A percentile compares a stretch with the other conserved stretches of the same genome.
These are phyloP conservation scores for Murraya koenigii DNA, from an alignment of 345 rosid species.

Conservation along the genomic window DNA sequence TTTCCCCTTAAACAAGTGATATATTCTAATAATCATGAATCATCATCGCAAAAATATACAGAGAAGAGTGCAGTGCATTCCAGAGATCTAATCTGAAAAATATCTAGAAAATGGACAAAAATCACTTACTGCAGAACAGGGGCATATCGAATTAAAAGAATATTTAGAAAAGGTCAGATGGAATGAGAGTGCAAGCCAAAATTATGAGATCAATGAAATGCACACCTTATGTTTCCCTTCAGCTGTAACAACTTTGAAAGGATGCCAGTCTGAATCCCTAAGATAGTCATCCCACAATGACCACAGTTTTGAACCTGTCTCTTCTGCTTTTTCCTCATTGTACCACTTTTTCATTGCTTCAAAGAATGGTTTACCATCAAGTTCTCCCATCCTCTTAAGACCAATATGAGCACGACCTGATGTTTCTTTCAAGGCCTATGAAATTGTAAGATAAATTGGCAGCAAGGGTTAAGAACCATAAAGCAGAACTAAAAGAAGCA, in stretches of 20 bases:
- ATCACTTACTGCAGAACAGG: background rate
- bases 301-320: constrained; percentile 67
- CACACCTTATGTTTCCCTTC: constrained; percentile 62
- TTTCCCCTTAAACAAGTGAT: background rate
- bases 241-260: constrained; percentile 57
- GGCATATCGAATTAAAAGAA: background rate
- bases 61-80: background rate
- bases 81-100: background rate
- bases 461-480: background rate
- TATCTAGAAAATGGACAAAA: background rate
- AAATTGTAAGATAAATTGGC: constrained; percentile 15
- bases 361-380: constrained; percentile 67
- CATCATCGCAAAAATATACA: background rate
- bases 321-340: constrained; percentile 65
- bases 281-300: constrained; percentile 92
- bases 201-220: constrained; percentile 7
- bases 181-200: background rate
- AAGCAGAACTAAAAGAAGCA: constrained; percentile 6
- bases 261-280: constrained; percentile 95
- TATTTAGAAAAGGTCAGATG: background rate
- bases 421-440: constrained; percentile 60
- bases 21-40: background rate
- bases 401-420: constrained; percentile 50
- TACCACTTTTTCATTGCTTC: constrained; percentile 77
- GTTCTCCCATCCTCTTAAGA: constrained; percentile 96